These are phyloP conservation scores for Geotrichum armillariae DNA, from an alignment of 1,139 yeast genomes.

Conservation along the genomic window DNA sequence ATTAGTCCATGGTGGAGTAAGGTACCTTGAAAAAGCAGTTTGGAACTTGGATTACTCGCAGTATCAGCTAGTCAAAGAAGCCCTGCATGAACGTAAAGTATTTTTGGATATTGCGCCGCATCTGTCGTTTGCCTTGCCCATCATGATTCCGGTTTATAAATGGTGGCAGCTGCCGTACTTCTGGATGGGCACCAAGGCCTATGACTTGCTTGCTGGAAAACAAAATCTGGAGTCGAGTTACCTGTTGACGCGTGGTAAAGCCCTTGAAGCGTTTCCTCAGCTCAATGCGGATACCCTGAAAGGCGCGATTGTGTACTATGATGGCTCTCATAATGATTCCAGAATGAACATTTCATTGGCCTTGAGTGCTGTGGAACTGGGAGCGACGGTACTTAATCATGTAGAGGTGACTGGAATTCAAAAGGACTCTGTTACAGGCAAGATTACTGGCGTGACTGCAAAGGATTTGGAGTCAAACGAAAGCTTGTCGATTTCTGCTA, in stretches of 20 bases:
- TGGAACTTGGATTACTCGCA: slow-evolving; percentile 85
- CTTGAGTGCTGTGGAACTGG: slow-evolving; percentile 77
- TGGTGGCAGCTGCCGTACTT: slow-evolving; percentile 98
- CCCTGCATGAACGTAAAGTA: slow-evolving; percentile 86
- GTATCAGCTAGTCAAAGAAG: slow-evolving; percentile 89
- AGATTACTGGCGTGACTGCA: slow-evolving; percentile 75
- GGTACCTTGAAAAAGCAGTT: slow-evolving; percentile 92
- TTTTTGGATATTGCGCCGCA: slow-evolving; percentile 94
- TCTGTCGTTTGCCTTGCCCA: slow-evolving; percentile 81
- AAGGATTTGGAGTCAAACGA: slow-evolving; percentile 62
- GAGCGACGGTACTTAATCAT: slow-evolving; percentile 90
- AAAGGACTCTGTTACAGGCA: slow-evolving; percentile 59
- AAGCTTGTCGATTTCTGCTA: slow-evolving; percentile 53
- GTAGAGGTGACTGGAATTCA: slow-evolving; percentile 74
- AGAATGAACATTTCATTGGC: slow-evolving; percentile 89
- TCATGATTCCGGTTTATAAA: slow-evolving; percentile 91
- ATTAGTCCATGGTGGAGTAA: slow-evolving; percentile 97
- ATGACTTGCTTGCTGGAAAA: slow-evolving; percentile 89
- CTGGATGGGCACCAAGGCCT: slow-evolving; percentile 87
- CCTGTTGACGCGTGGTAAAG: slow-evolving; percentile 64
- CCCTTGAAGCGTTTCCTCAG: slow-evolving; percentile 83
- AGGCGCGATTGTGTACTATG: slow-evolving; percentile 92
- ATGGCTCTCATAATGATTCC: slow-evolving; percentile 94
- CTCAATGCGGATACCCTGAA: slow-evolving; percentile 75
- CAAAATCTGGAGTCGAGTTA: slow-evolving; percentile 83